Base-by-base conservation (phyloP, 495 filamentous ascomycete genomes). In the Penicillium subrubescens region DNA sequence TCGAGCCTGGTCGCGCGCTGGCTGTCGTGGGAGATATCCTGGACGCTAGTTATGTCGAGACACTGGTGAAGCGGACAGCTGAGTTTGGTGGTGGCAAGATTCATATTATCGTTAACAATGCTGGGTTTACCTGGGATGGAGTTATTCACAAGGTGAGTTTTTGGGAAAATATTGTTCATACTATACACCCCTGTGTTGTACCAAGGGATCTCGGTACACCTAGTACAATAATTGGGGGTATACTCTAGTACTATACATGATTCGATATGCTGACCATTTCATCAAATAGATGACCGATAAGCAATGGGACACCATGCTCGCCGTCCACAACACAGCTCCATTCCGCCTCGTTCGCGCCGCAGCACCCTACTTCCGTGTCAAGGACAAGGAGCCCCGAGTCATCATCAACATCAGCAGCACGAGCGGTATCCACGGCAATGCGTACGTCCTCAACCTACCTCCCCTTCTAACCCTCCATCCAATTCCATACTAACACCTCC, bases 51-150 rank as follows among this genome's bases (percentile, higher is more conserved):
- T 90, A 92, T 68, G 85, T 94, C 70, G 80, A 84, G 52, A 75
- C 83, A 23, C 81, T 96, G 4, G 87, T 96, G 8, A 86, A 88
- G 74, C 87, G 85, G 68, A 82, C 91, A 0, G 92, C 89, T 5
- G 89, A 89, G 57, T 94, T 95, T 70, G 92, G 92, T 27, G 80
- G 83, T 58, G 92, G 92, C 62, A 95, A 95, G 82, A 92, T 96
- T 61, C 89, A 96, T 75, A 88, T 93, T 60, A 87, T 94, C 60
- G 90, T 96, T 41, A 95, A 95, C 73, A 95, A 94, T 78, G 92
- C 92, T 1, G 92, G 92, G 39, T 90, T 90, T 75, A 96, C 92
- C 0, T 96, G 92, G 90, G 92, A 96, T 72, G 92, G 88, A 5
- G 91, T 96, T 25, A 92, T 96, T 68, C 91, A 95, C 79, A 94